These are phyloP conservation scores for Dactylellina sp. DNA, from an alignment of 2,329 filamentous ascomycete genomes.

Conservation along the genomic window DNA sequence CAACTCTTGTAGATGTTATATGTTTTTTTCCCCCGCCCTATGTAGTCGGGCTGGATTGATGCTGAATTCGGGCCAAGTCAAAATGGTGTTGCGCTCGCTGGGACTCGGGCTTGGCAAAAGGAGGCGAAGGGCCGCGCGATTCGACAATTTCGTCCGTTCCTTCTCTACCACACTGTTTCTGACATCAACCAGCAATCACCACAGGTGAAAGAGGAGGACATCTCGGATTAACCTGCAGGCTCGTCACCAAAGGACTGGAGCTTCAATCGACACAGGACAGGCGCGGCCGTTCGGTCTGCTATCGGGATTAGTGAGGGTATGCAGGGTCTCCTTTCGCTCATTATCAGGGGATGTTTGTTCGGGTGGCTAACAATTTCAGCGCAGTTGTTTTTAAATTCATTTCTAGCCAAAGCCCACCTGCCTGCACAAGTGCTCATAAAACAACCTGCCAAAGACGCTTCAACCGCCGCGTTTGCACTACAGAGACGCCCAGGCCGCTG, in stretches of 20 bases:
- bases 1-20: constrained; percentile 2
- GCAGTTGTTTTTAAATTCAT: constrained; percentile 38
- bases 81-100: constrained; percentile 21
- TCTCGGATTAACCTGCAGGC: constrained; percentile 17
- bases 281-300: background rate
- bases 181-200: constrained; percentile 42
- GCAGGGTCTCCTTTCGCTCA: constrained; percentile 19
- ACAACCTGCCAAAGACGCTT: constrained; percentile 26
- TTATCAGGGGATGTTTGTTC: constrained; percentile 54
- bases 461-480: constrained; percentile 30
- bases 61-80: background rate
- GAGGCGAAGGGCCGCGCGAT: constrained; percentile 44
- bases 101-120: constrained; percentile 44
- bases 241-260: constrained; percentile 45
- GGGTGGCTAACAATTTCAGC: constrained; percentile 54
- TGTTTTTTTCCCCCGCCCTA: background rate
- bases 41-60: constrained; percentile 3
- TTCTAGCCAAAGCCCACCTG: constrained; percentile 19
- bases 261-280: constrained; percentile 15
- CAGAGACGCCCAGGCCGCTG: constrained; percentile 3
- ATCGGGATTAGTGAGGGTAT: constrained; percentile 37
- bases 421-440: constrained; percentile 15
- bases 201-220: constrained; percentile 48
- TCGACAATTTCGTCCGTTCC: constrained; percentile 41
- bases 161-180: constrained; percentile 27